These are phyloP conservation scores for Ilex paraguariensis DNA, from an alignment of 305 asterid species.

Conservation along the genomic window DNA sequence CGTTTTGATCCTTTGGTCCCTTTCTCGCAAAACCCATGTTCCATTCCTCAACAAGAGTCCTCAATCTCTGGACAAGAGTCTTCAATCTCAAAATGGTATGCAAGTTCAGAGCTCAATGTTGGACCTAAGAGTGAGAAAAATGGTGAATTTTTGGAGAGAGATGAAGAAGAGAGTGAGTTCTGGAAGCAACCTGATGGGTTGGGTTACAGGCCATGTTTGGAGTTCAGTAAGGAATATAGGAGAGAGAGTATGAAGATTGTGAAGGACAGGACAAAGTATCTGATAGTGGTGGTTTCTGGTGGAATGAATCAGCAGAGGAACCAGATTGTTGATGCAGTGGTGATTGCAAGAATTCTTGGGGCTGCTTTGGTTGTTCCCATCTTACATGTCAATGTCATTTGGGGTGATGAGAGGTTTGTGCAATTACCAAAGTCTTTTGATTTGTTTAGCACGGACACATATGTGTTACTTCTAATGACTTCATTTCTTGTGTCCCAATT, in stretches of 20 bases:
- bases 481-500: too few species aligned
- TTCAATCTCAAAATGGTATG: constrained; percentile 7
- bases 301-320: constrained; percentile 96
- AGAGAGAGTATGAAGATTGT: constrained; percentile 35
- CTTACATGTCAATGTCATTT: constrained; percentile 83
- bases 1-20: background rate
- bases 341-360: constrained; percentile 62
- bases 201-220: constrained; percentile 83
- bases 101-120: constrained; percentile 17
- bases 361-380: constrained; percentile 81
- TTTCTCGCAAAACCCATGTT: constrained; percentile 13
- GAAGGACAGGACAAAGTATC: constrained; percentile 51
- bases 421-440: too few species aligned
- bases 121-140: constrained; percentile 5
- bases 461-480: too few species aligned
- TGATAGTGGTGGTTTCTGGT: constrained; percentile 83
- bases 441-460: too few species aligned
- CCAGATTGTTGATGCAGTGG: constrained; percentile 58
- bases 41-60: background rate
- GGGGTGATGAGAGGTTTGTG: constrained; percentile 91
- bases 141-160: constrained; percentile 21
- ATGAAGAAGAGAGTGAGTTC: constrained; percentile 22
- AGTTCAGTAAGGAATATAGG: constrained; percentile 41
- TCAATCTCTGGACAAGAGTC: background rate
- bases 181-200: constrained; percentile 76